Percentiles rank a stretch among this genome's conserved stretches.
Conservation (phyloP, 129 eudicot species). For the Lactuca sativa region DNA sequence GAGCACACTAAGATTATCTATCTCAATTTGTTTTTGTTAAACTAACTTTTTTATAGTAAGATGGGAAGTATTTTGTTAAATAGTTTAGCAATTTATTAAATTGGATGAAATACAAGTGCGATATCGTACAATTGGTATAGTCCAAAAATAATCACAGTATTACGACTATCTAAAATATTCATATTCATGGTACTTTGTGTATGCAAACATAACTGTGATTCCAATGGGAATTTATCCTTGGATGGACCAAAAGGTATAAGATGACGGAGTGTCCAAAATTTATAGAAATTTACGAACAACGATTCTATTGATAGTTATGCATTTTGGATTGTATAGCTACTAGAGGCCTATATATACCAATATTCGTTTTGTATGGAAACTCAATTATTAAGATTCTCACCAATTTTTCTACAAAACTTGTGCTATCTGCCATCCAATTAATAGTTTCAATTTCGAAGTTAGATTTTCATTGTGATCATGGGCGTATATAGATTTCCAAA, state of each 20-base stretch:
- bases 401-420: neutral
- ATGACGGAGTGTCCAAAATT: neutral
- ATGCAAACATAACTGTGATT: neutral
- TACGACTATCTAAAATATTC: slow-evolving; percentile 8
- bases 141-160: no score
- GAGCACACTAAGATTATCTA: neutral
- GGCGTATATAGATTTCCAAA: slow-evolving; percentile 1
- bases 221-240: slow-evolving; percentile 6
- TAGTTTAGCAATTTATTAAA: neutral
- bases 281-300: neutral
- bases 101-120: neutral
- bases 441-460: neutral
- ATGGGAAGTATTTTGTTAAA: no score
- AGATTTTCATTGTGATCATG: neutral
- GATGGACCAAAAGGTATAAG: slow-evolving; percentile 9
- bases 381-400: neutral
- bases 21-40: no score
- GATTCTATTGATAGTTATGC: neutral
- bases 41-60: no score
- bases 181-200: neutral
- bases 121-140: neutral
- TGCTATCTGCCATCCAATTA: neutral
- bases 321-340: neutral
- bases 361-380: neutral
- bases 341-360: slow-evolving; percentile 15